Conservation (phyloP, 2,329 filamentous ascomycete species). For the Trichoderma sp. region DNA sequence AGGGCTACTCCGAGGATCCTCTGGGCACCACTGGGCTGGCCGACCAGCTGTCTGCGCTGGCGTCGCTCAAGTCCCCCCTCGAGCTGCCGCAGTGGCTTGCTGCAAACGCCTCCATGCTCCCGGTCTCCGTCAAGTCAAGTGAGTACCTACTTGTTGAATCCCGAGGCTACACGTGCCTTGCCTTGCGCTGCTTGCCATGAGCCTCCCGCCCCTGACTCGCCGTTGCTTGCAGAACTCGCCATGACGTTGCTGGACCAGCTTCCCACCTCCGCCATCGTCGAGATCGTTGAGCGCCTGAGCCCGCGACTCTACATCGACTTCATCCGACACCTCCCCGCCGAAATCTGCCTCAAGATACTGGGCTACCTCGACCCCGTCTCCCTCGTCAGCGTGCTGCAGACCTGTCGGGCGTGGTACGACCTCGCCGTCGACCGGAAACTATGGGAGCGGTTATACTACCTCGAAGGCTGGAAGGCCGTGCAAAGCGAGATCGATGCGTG, state of each 20-base stretch:
- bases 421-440: constrained; percentile 80
- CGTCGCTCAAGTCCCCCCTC: constrained; percentile 44
- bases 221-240: constrained; percentile 65
- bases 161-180: neutral
- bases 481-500: constrained; percentile 65
- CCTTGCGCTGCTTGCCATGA: neutral
- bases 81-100: constrained; percentile 55
- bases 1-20: constrained; percentile 83
- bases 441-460: constrained; percentile 80
- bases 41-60: constrained; percentile 40
- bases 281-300: constrained; percentile 77
- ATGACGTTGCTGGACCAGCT: constrained; percentile 77
- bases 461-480: constrained; percentile 84
- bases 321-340: constrained; percentile 78
- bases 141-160: constrained; percentile 33
- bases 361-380: constrained; percentile 81
- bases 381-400: constrained; percentile 74
- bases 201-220: neutral
- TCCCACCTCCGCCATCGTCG: constrained; percentile 75
- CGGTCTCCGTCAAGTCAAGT: constrained; percentile 55
- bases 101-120: constrained; percentile 53
- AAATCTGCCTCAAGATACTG: constrained; percentile 88
- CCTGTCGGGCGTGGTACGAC: constrained; percentile 80
- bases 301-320: constrained; percentile 93
- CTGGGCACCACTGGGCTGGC: constrained; percentile 47